Evolutionary conservation across 163 green algal genomes (phyloP).

Genomic region (Prototheca wickerhamii): DNA sequence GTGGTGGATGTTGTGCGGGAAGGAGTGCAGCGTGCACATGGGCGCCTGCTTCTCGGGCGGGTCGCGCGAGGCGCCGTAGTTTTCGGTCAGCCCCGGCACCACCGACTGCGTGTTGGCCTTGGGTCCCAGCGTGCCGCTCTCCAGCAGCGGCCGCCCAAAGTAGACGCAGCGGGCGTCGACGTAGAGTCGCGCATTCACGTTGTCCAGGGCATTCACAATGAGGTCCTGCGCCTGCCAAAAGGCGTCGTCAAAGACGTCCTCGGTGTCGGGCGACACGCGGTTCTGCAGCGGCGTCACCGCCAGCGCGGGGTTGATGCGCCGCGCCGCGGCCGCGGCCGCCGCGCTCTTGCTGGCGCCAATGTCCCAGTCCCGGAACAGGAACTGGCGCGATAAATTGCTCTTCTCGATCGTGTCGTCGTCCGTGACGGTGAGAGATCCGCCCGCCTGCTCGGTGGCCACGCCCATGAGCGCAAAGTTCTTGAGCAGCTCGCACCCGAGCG

Average conservation of each 20-base stretch:
- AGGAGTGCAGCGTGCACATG: slow-evolving; percentile 99
- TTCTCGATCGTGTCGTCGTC: slow-evolving; percentile 99
- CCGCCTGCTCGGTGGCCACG: slow-evolving; percentile 44
- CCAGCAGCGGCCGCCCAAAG: slow-evolving; percentile 93
- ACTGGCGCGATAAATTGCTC: slow-evolving; percentile 92
- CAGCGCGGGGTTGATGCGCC: slow-evolving; percentile 74
- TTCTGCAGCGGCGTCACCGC: slow-evolving; percentile 78
- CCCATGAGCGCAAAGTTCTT: slow-evolving; percentile 99
- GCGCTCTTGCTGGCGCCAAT: slow-evolving; percentile 80
- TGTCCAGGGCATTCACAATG: slow-evolving; percentile 97
- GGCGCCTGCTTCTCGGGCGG: slow-evolving; percentile 96
- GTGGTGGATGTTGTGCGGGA: slow-evolving; percentile 99
- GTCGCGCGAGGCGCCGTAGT: slow-evolving; percentile 96
- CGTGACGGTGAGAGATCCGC: slow-evolving; percentile 71
- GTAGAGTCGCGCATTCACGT: slow-evolving; percentile 92
- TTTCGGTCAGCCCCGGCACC: slow-evolving; percentile 88
- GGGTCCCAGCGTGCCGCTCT: slow-evolving; percentile 88
- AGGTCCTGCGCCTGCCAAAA: slow-evolving; percentile 89
- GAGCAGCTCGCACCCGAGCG: slow-evolving; percentile 96
- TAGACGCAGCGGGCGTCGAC: slow-evolving; percentile 99
- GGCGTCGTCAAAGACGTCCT: slow-evolving; percentile 88
- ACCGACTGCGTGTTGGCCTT: slow-evolving; percentile 99
- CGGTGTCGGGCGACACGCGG: slow-evolving; percentile 87
- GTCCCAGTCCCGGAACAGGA: slow-evolving; percentile 97
- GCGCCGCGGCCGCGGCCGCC: slow-evolving; percentile 58